Evolutionary conservation across 129 eudicot species (phyloP).

Genomic region (Silybum marianum): DNA sequence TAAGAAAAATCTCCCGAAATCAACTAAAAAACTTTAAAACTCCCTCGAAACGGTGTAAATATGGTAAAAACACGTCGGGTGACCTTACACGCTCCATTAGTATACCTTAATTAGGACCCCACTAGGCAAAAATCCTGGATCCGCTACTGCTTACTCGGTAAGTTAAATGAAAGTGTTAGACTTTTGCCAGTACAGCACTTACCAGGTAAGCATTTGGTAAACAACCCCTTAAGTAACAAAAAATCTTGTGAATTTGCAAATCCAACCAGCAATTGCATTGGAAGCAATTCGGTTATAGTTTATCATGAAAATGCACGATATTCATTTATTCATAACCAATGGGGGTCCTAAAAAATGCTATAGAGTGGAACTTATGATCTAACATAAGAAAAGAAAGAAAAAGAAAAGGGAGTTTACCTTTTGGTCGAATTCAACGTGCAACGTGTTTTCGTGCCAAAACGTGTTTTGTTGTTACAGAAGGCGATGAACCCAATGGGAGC

Average conservation of each 20-base stretch:
- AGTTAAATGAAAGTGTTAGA: too few species aligned
- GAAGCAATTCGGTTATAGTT: constrained; percentile 1
- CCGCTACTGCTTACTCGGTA: too few species aligned
- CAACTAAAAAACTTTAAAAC: too few species aligned
- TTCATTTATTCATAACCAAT: neutral
- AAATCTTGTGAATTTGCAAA: constrained; percentile 7
- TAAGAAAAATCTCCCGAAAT: too few species aligned
- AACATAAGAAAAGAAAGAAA: neutral
- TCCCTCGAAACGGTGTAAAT: too few species aligned
- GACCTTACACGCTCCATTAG: too few species aligned
- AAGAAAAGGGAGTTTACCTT: constrained; percentile 6
- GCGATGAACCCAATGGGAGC: constrained; percentile 64
- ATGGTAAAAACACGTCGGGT: too few species aligned
- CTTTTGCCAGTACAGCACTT: too few species aligned
- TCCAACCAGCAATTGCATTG: neutral
- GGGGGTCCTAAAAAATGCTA: neutral
- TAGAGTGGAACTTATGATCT: neutral
- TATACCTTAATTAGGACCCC: too few species aligned
- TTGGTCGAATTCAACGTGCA: constrained; percentile 25
- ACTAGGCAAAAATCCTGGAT: too few species aligned
- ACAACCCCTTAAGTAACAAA: neutral
- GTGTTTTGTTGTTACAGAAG: constrained; percentile 46
- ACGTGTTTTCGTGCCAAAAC: constrained; percentile 28
- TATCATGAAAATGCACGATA: constrained; percentile 1
- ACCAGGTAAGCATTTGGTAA: too few species aligned